Conservation (phyloP, 1,284 basidiomycete genomes). For the Apiotrichum brassicae region DNA sequence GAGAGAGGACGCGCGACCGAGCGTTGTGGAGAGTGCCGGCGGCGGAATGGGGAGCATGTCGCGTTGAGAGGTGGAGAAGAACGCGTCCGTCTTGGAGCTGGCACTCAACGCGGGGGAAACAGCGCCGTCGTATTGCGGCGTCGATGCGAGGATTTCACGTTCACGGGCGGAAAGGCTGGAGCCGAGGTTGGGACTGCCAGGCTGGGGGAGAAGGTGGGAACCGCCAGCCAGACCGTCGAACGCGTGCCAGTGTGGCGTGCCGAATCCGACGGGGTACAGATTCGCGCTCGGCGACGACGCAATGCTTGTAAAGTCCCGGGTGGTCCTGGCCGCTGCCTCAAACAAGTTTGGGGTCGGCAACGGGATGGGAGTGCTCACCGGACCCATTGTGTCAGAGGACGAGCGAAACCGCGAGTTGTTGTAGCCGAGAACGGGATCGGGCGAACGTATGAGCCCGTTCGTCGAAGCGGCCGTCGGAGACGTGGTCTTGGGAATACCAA, state of each 20-base stretch:
- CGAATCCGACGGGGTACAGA: neutral
- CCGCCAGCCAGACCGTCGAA: neutral
- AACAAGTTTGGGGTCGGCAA: neutral
- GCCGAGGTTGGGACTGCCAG: neutral
- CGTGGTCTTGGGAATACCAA: neutral
- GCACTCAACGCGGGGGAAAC: slow-evolving; percentile 28
- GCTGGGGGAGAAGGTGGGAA: neutral
- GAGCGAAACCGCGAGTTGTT: neutral
- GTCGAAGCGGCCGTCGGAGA: too few species aligned
- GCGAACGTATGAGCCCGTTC: neutral
- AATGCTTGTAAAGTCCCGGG: slow-evolving; percentile 1
- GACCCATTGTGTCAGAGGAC: neutral
- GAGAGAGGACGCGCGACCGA: neutral
- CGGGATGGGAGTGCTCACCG: neutral
- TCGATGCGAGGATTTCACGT: neutral
- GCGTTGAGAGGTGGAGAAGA: slow-evolving; percentile 26
- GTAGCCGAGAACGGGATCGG: neutral
- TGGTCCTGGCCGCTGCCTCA: neutral
- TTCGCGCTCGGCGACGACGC: neutral
- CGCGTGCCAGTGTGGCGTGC: neutral
- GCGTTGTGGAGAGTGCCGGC: slow-evolving; percentile 8
- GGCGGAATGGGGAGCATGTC: slow-evolving; percentile 33
- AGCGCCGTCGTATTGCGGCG: slow-evolving; percentile 4
- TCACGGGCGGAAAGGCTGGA: neutral
- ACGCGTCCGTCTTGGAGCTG: slow-evolving; percentile 37